phyloP scores from a whole-genome alignment of 768 basidiomycete genomes.

The Agrocybe chaxingu region DNA sequence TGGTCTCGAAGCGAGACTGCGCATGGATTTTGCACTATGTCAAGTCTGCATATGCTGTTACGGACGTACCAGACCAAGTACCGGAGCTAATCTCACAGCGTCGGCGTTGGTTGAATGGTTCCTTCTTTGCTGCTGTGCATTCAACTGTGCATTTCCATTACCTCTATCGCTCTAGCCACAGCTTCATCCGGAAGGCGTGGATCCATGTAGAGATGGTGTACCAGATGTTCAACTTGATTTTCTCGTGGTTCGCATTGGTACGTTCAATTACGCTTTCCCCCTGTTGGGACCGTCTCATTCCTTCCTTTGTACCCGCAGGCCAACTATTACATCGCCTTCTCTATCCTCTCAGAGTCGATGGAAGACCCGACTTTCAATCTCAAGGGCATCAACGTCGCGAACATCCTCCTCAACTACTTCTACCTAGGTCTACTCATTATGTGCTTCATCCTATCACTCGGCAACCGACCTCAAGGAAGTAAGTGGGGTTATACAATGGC shows the following conservation, averaged over 20 bases:
- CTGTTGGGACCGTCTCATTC: background rate
- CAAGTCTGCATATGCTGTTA: conserved; percentile 89
- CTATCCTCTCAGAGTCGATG: conserved; percentile 71
- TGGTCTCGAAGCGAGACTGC: conserved; percentile 89
- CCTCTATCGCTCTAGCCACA: conserved; percentile 87
- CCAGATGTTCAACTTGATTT: conserved; percentile 86
- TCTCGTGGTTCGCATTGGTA: conserved; percentile 88
- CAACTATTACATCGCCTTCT: conserved; percentile 90
- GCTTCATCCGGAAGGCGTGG: conserved; percentile 83
- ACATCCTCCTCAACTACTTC: conserved; percentile 78
- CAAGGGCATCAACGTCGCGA: conserved; percentile 65
- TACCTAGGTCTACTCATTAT: conserved; percentile 85
- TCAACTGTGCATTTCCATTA: conserved; percentile 92
- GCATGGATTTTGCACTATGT: conserved; percentile 96
- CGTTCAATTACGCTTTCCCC: background rate
- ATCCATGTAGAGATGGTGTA: conserved; percentile 94
- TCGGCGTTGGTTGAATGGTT: conserved; percentile 95
- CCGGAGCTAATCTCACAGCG: conserved; percentile 95
- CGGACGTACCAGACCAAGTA: conserved; percentile 92
- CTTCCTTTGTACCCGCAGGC: conserved; percentile 40
- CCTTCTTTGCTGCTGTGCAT: conserved; percentile 97
- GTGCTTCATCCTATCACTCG: conserved; percentile 85
- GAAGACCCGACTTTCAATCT: conserved; percentile 61
- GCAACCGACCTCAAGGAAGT: conserved; percentile 89
- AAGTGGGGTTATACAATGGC: conserved; percentile 85